Evolutionary conservation across 2,329 filamentous ascomycete species (phyloP).

Genomic region (Fusarium gaditjirri): DNA sequence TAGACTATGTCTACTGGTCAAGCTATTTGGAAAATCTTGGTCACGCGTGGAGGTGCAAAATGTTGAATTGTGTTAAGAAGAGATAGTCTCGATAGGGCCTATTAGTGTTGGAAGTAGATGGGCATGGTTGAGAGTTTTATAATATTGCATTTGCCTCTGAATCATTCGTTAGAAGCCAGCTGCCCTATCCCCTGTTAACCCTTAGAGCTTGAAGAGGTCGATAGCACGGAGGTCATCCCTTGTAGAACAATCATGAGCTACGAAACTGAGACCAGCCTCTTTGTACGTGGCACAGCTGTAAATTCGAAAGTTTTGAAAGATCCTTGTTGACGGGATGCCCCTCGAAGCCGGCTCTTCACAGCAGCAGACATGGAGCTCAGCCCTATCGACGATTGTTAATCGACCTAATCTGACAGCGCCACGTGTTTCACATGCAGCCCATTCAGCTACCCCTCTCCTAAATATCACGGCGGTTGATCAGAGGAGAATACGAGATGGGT

Average conservation of each 20-base stretch:
- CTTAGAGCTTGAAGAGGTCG: too few species aligned
- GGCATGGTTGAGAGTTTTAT: background rate
- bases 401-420: background rate
- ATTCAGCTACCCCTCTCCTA: background rate
- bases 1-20: background rate
- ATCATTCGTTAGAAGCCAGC: background rate
- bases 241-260: too few species aligned
- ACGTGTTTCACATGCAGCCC: background rate
- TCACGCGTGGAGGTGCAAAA: background rate
- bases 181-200: too few species aligned
- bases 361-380: background rate
- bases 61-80: background rate
- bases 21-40: background rate
- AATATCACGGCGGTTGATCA: background rate
- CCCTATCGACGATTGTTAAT: background rate
- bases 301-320: too few species aligned
- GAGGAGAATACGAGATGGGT: accelerated
- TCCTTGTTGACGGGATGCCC: background rate
- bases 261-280: too few species aligned
- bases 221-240: too few species aligned
- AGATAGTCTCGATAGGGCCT: background rate
- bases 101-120: background rate
- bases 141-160: background rate
- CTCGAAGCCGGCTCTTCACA: background rate
- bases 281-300: too few species aligned